Evolutionary conservation across 805 yeast genomes (phyloP).

Genomic region (Cyberlindnera xishuangbannaensis): DNA sequence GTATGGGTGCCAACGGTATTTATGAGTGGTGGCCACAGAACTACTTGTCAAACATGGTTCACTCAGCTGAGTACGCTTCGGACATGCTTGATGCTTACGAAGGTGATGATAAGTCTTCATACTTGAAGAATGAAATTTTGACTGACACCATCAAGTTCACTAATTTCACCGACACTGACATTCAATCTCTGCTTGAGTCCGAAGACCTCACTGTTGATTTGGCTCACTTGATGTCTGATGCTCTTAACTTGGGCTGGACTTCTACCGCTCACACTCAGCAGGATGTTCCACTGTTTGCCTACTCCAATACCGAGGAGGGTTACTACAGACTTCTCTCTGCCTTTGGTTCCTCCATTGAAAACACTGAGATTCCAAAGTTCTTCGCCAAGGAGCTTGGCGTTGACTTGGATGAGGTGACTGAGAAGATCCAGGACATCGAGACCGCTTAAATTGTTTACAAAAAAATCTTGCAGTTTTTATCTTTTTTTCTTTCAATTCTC

Average conservation of each 20-base stretch:
- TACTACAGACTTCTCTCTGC: constrained; percentile 36
- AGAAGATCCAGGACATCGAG: constrained; percentile 23
- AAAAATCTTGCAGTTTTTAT: neutral
- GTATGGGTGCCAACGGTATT: constrained; percentile 74
- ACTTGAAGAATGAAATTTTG: constrained; percentile 47
- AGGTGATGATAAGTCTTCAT: constrained; percentile 35
- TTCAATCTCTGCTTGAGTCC: constrained; percentile 35
- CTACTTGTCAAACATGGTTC: constrained; percentile 49
- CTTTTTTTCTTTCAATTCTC: too few species aligned
- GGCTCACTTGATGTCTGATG: constrained; percentile 59
- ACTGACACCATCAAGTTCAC: constrained; percentile 26
- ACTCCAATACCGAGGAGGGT: constrained; percentile 52
- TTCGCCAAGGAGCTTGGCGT: constrained; percentile 51
- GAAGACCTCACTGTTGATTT: constrained; percentile 37
- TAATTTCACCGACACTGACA: constrained; percentile 40
- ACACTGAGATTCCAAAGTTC: constrained; percentile 75
- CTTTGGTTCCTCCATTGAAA: constrained; percentile 79
- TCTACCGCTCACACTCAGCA: constrained; percentile 94
- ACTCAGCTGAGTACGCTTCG: constrained; percentile 69
- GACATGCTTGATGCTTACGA: constrained; percentile 34
- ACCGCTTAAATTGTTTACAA: neutral
- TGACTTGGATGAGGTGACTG: constrained; percentile 44
- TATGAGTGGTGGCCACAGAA: constrained; percentile 83
- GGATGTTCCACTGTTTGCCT: constrained; percentile 85
- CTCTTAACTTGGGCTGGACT: constrained; percentile 92